phyloP scores from a whole-genome alignment of 805 yeast genomes.

The baker's yeast (Saccharomyces cerevisiae) region DNA sequence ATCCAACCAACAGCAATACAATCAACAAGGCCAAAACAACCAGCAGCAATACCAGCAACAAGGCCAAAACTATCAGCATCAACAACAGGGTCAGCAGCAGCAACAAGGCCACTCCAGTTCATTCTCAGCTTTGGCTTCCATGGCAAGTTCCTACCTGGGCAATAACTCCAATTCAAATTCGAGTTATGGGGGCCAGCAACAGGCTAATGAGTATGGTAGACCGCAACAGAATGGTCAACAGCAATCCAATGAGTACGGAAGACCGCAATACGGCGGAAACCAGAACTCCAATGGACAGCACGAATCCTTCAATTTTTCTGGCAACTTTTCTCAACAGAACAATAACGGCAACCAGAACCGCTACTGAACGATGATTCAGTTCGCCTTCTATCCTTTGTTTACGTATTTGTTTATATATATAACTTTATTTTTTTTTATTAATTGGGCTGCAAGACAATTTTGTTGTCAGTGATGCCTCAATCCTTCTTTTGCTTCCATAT shows the following conservation, averaged over 20 bases:
- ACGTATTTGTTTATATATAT: not conserved
- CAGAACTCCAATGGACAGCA: slow-evolving; percentile 1
- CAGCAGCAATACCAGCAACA: slow-evolving; percentile 3
- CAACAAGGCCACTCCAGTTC: not conserved
- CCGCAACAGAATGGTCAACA: not conserved
- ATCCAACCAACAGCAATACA: not conserved
- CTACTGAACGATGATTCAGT: not conserved
- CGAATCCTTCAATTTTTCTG: slow-evolving; percentile 10
- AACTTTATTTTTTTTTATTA: not conserved
- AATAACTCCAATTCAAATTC: not conserved
- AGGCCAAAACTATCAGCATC: slow-evolving; percentile 1
- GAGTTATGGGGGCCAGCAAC: not conserved
- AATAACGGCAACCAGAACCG: not conserved
- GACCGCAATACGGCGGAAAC: not conserved
- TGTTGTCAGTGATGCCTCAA: not conserved
- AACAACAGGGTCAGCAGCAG: not conserved
- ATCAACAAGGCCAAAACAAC: slow-evolving; percentile 1
- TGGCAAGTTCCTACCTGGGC: slow-evolving; percentile 4
- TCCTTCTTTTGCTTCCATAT: not conserved
- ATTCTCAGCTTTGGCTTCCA: slow-evolving; percentile 2
- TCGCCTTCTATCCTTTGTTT: not conserved
- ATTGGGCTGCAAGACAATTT: not conserved
- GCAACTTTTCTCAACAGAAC: slow-evolving; percentile 10
- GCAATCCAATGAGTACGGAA: not conserved
- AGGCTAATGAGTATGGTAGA: slow-evolving; percentile 1